Conservation (phyloP, 441 rosid genomes). For the Syzygium malaccense region DNA sequence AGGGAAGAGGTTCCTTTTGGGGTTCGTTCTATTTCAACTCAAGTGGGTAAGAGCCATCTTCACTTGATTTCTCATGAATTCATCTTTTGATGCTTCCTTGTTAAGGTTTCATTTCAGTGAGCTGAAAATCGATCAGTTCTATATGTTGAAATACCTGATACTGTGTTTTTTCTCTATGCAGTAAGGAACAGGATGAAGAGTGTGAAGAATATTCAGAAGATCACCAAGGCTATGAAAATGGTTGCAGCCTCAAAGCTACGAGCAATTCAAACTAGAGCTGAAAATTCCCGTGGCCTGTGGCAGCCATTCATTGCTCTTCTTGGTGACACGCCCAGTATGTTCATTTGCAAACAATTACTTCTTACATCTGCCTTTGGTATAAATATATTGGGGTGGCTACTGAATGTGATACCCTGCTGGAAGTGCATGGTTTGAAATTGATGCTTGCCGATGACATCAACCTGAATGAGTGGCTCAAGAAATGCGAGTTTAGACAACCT, state of each 20-base stretch:
- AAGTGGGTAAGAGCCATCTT: conserved; percentile 49
- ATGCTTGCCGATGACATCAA: background rate
- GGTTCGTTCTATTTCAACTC: conserved; percentile 76
- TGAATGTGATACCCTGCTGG: background rate
- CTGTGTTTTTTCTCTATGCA: conserved; percentile 21
- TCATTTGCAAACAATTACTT: background rate
- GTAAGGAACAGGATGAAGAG: conserved; percentile 98
- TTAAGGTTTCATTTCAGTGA: background rate
- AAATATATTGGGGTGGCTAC: background rate
- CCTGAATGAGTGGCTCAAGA: background rate
- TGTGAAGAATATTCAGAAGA: conserved; percentile 92
- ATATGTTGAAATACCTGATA: background rate
- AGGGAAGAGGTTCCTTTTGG: conserved; percentile 79
- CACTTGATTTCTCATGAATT: background rate
- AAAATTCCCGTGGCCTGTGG: conserved; percentile 96
- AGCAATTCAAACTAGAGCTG: conserved; percentile 70
- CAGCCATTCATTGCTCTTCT: conserved; percentile 96
- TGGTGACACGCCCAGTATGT: conserved; percentile 87
- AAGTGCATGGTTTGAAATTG: background rate
- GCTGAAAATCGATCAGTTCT: background rate
- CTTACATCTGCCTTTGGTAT: background rate
- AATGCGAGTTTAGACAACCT: background rate
- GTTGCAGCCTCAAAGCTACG: conserved; percentile 98
- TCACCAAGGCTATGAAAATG: conserved; percentile 99
- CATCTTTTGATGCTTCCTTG: background rate